Conservation (phyloP, 352 stramenopile species). For the Pythium scleroteichum region DNA sequence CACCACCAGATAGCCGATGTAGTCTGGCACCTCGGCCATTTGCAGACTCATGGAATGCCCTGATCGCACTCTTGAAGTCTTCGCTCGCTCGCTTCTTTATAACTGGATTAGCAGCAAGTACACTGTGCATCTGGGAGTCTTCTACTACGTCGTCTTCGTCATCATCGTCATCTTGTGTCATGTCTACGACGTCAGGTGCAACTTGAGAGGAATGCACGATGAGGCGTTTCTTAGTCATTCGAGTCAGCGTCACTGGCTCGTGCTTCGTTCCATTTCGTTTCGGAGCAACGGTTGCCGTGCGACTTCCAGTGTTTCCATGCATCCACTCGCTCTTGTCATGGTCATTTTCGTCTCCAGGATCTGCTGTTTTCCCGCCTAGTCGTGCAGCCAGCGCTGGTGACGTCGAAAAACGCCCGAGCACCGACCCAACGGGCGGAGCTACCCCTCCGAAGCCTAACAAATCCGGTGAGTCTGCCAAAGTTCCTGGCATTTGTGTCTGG, state of each 20-base stretch:
- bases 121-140: slow-evolving; percentile 29
- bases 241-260: neutral
- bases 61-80: slow-evolving; percentile 54
- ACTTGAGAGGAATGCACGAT: slow-evolving; percentile 21
- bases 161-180: slow-evolving; percentile 24
- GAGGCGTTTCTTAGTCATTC: neutral
- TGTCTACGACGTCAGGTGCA: slow-evolving; percentile 18
- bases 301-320: neutral
- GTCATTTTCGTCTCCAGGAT: neutral
- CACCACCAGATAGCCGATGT: slow-evolving; percentile 22
- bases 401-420: neutral
- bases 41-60: slow-evolving; percentile 36
- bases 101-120: neutral
- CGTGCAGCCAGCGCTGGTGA: neutral
- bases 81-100: slow-evolving; percentile 43
- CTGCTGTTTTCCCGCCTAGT: slow-evolving; percentile 3
- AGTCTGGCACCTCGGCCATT: slow-evolving; percentile 1
- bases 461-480: slow-evolving; percentile 19
- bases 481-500: slow-evolving; percentile 11
- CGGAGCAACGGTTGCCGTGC: neutral
- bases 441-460: slow-evolving; percentile 23
- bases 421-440: slow-evolving; percentile 9
- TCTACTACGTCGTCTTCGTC: slow-evolving; percentile 26
- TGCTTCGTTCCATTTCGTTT: neutral
- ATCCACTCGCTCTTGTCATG: slow-evolving; percentile 11